Conservation (phyloP, 1,284 basidiomycete genomes). For the Trichosporon sp. region DNA sequence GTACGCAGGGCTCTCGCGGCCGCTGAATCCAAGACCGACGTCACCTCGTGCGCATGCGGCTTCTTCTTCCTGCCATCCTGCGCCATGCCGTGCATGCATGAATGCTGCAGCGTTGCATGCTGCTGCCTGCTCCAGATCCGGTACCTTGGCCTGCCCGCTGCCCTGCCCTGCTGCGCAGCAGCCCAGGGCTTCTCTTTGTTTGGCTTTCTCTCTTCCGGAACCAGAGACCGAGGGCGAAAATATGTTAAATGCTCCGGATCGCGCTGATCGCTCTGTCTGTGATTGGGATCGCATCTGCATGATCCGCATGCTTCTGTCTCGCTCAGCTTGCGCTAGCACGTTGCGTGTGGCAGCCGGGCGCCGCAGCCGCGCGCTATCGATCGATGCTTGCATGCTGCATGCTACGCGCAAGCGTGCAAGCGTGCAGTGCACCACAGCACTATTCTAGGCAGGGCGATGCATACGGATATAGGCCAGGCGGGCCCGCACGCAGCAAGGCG, state of each 20-base stretch:
- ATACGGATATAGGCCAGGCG: not conserved
- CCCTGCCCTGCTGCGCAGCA: not conserved
- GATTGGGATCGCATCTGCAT: no score
- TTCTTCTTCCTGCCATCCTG: not conserved
- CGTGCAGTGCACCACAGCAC: not conserved
- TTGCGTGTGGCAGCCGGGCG: not conserved
- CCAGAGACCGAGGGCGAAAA: not conserved
- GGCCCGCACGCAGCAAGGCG: not conserved
- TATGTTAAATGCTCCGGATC: not conserved
- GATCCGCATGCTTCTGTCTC: not conserved
- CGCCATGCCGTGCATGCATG: no score
- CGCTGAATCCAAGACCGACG: not conserved
- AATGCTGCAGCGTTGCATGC: no score
- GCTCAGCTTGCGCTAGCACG: no score
- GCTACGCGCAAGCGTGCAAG: not conserved
- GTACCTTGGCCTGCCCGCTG: not conserved
- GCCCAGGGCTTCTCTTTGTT: not conserved
- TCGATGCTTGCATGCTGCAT: not conserved
- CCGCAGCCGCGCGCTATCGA: not conserved
- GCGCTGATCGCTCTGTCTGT: not conserved
- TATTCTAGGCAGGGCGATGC: not conserved
- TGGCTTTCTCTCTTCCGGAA: not conserved
- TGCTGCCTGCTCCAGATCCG: not conserved
- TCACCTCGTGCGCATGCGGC: not conserved
- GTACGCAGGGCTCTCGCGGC: not conserved